Percentiles rank a stretch among this genome's conserved stretches.
These are phyloP conservation scores for Acanthamoeba castellanii DNA, from an alignment of 208 protist genomes.

Conservation along the genomic window DNA sequence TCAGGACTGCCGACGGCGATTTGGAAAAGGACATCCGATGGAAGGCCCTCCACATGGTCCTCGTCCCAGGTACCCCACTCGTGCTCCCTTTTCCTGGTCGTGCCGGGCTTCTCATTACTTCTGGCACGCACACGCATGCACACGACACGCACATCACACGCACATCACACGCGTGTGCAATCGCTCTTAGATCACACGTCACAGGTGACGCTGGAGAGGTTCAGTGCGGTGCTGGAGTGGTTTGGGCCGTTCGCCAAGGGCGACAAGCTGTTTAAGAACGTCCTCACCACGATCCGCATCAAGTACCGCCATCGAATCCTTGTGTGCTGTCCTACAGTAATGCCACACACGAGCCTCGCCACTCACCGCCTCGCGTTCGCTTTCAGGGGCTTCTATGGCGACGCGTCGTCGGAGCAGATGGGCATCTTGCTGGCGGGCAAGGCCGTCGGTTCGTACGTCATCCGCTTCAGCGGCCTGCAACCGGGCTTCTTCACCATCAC, in stretches of 20 bases:
- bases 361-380: background rate
- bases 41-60: constrained; percentile 9
- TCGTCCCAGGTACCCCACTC: constrained; percentile 12
- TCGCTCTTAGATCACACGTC: background rate
- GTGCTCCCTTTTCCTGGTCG: too few species aligned
- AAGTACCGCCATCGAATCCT: background rate
- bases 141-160: too few species aligned
- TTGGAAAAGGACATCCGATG: background rate
- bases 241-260: constrained; percentile 38
- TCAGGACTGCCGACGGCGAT: background rate
- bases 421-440: constrained; percentile 21
- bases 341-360: background rate
- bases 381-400: constrained; percentile 45
- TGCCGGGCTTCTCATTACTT: too few species aligned
- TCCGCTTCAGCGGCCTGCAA: constrained; percentile 49
- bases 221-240: constrained; percentile 48
- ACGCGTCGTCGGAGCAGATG: background rate
- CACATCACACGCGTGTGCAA: too few species aligned
- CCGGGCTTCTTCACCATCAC: constrained; percentile 67
- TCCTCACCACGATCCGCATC: background rate
- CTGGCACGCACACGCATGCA: background rate
- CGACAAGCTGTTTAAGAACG: background rate
- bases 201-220: constrained; percentile 30
- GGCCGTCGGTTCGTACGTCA: constrained; percentile 7
- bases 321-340: background rate